Base-by-base conservation (phyloP, 441 rosid genomes). In the Dalechampia spathulata region DNA sequence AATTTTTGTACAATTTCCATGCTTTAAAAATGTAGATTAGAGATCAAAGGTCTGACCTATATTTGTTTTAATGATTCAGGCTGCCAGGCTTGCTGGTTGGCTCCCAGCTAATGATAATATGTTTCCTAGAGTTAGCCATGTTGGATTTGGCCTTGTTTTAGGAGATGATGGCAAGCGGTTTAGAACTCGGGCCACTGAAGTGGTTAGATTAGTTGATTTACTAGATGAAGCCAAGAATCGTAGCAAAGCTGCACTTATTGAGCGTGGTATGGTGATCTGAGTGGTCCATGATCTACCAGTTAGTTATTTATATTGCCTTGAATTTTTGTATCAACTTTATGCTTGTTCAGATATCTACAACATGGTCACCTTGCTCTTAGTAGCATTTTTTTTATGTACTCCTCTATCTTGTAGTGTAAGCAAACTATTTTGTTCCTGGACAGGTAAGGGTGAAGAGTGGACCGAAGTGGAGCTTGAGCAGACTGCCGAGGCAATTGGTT, bases 91-190 rank as follows among this genome's bases (percentile, higher is more conserved):
- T 61, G 91, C 91, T 7, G 91, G 87, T 30, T 88, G 93, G 91
- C 91, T 92, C 62, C 95, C 96, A 27, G 55, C 68, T 13, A 70
- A 64, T 62, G 83, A 69, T 56, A 66, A 60, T 28, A 28, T 52
- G 19, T 89, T 75, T 58, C 96, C 94, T 32, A 85, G 75, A 75
- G 67, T 66, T 62, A 83, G 62, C 73, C 99, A 89, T 73, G 96
- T 92, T 52, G 83, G 86, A 50, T 89, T 92, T 76, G 96, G 97
- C 49, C 86, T 89, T 66, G 96, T 89, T 68, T 78, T 74, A 41
- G 99, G 99, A 63, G 96, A 83, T 23, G 99, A 89, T 73, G 84
- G 86, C 22, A 92, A 92, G 71, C 81, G 92, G n/a, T 85, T 92
- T 72, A 78, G 96, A 67, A 89, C 94, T 58, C 90, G 97, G 7